Conservation (phyloP, 352 stramenopile genomes). For the Pythium grandisporangium region DNA sequence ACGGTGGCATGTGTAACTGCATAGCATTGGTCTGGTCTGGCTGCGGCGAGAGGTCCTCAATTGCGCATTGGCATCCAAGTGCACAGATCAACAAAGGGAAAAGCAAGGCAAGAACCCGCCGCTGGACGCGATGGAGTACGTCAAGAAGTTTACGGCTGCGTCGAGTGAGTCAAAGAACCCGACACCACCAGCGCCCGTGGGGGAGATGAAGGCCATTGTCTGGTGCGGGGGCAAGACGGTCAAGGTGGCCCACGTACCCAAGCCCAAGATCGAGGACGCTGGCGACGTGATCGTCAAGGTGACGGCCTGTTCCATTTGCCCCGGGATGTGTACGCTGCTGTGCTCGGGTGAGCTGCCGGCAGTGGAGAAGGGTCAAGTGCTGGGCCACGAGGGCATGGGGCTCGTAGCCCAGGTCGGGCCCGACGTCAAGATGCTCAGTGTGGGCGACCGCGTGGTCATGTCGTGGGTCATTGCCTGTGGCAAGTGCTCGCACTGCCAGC, state of each 20-base stretch:
- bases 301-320: conserved; percentile 46
- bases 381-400: conserved; percentile 65
- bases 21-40: too few species aligned
- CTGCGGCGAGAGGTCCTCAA: too few species aligned
- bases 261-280: conserved; percentile 42
- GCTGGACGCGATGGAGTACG: too few species aligned
- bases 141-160: conserved; percentile 20
- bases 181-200: conserved; percentile 6
- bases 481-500: conserved; percentile 53
- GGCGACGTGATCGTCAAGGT: conserved; percentile 56
- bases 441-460: conserved; percentile 63
- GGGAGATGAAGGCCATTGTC: conserved; percentile 45
- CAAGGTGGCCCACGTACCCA: conserved; percentile 39
- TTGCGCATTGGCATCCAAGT: too few species aligned
- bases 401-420: conserved; percentile 40
- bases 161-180: conserved; percentile 10
- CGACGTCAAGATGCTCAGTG: conserved; percentile 37
- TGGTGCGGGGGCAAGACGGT: conserved; percentile 44
- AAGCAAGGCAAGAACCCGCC: too few species aligned
- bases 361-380: conserved; percentile 50
- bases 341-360: conserved; percentile 20
- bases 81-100: too few species aligned
- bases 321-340: conserved; percentile 40
- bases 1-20: too few species aligned
- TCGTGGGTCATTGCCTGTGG: conserved; percentile 66